Conservation (phyloP, 176 grass and related monocot genomes). For the Hsuehochloa calcarea region DNA sequence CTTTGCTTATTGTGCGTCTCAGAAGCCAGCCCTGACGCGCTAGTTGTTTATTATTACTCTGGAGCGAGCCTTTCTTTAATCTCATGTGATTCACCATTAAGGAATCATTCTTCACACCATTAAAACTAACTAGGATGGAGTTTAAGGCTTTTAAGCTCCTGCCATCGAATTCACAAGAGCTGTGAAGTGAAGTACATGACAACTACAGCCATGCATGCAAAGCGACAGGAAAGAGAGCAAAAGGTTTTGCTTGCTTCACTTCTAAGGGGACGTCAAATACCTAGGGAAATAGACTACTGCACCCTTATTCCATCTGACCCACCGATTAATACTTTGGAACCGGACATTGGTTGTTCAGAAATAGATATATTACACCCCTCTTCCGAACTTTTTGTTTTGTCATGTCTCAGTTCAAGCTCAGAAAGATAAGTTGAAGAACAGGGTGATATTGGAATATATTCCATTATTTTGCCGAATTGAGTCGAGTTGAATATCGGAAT, state of each 20-base stretch:
- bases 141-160: not conserved
- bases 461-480: too few relatives aligned
- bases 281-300: not conserved
- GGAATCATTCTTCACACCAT: not conserved
- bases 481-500: not conserved
- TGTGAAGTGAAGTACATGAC: not conserved
- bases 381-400: slow-evolving; percentile 15
- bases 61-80: not conserved
- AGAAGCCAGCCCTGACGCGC: not conserved
- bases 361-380: not conserved
- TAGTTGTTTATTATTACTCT: not conserved
- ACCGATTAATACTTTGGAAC: not conserved
- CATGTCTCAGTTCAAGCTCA: not conserved
- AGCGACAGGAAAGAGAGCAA: not conserved
- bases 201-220: not conserved
- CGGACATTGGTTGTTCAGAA: not conserved
- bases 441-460: not conserved
- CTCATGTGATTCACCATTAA: not conserved
- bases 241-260: slow-evolving; percentile 20
- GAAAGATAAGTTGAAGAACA: not conserved
- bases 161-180: not conserved
- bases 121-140: not conserved
- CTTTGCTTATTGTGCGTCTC: not conserved
- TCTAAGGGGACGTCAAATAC: not conserved
- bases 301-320: not conserved